Evolutionary conservation across 1,139 yeast genomes (phyloP).

Genomic region (Debaryomyces robertsiae): DNA sequence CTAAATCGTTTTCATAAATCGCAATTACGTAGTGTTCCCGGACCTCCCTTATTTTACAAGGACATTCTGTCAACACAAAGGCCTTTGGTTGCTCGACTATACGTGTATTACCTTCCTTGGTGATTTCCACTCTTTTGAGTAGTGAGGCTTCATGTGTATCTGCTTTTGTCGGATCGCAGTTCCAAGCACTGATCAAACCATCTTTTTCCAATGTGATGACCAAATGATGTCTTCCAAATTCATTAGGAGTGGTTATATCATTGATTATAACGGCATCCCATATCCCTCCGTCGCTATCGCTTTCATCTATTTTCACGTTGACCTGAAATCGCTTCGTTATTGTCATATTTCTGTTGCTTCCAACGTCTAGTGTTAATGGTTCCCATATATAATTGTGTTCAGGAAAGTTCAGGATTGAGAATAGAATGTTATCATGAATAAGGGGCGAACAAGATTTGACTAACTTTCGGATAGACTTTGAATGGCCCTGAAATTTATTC

Average conservation of each 20-base stretch:
- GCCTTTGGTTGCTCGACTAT: slow-evolving; percentile 27
- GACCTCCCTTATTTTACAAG: slow-evolving; percentile 9
- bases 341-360: slow-evolving; percentile 24
- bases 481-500: slow-evolving; percentile 78
- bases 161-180: slow-evolving; percentile 44
- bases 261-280: slow-evolving; percentile 37
- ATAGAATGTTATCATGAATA: slow-evolving; percentile 29
- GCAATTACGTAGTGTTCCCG: slow-evolving; percentile 28
- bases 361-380: slow-evolving; percentile 37
- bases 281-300: slow-evolving; percentile 22
- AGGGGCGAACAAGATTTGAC: slow-evolving; percentile 53
- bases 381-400: slow-evolving; percentile 70
- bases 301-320: slow-evolving; percentile 21
- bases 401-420: slow-evolving; percentile 46
- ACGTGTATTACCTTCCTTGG: slow-evolving; percentile 13
- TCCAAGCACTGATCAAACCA: slow-evolving; percentile 64
- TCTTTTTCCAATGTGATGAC: slow-evolving; percentile 58
- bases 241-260: slow-evolving; percentile 28
- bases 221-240: slow-evolving; percentile 31
- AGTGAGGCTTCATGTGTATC: slow-evolving; percentile 35
- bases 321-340: slow-evolving; percentile 40
- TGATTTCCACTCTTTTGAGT: slow-evolving; percentile 20
- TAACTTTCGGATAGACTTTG: slow-evolving; percentile 71
- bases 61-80: slow-evolving; percentile 26
- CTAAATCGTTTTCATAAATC: slow-evolving; percentile 27